Evolutionary conservation across 2,329 filamentous ascomycete species (phyloP).

Genomic region (Chaetothyriales sp.): DNA sequence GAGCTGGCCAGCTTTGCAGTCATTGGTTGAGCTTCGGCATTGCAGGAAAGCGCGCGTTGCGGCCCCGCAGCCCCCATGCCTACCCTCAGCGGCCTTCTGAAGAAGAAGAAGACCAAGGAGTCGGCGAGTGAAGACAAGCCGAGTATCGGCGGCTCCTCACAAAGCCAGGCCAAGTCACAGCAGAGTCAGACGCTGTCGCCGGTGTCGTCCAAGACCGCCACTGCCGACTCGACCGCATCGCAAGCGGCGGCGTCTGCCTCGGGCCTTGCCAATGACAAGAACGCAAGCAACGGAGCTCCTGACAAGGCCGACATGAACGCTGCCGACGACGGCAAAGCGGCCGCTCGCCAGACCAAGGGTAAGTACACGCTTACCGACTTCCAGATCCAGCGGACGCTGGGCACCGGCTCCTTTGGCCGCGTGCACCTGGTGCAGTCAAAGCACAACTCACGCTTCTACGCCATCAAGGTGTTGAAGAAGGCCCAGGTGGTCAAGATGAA

Average conservation of each 20-base stretch:
- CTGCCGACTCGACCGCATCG: constrained; percentile 21
- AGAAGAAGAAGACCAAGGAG: constrained; percentile 72
- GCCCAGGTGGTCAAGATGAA: constrained; percentile 99
- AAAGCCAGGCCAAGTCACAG: constrained; percentile 28
- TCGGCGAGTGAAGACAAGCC: constrained; percentile 2
- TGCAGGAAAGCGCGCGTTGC: constrained; percentile 13
- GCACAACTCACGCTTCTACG: constrained; percentile 96
- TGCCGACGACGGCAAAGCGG: constrained; percentile 21
- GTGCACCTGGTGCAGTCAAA: constrained; percentile 95
- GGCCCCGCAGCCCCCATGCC: constrained; percentile 50
- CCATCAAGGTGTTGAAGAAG: constrained; percentile 97
- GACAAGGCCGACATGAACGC: constrained; percentile 15
- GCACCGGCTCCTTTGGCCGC: constrained; percentile 90
- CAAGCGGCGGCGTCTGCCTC: constrained; percentile 13
- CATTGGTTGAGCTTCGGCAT: constrained; percentile 8
- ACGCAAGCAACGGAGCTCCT: constrained; percentile 18
- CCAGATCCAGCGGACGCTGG: constrained; percentile 74
- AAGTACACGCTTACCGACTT: constrained; percentile 95
- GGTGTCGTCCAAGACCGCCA: constrained; percentile 20
- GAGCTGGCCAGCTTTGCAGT: not conserved
- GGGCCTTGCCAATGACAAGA: constrained; percentile 16
- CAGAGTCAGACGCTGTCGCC: constrained; percentile 44
- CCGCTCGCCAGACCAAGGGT: constrained; percentile 66
- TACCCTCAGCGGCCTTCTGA: constrained; percentile 76
- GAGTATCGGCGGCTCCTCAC: constrained; percentile 7